These are phyloP conservation scores for Calonectria fujianensis DNA, from an alignment of 2,329 filamentous ascomycete species.

Conservation along the genomic window DNA sequence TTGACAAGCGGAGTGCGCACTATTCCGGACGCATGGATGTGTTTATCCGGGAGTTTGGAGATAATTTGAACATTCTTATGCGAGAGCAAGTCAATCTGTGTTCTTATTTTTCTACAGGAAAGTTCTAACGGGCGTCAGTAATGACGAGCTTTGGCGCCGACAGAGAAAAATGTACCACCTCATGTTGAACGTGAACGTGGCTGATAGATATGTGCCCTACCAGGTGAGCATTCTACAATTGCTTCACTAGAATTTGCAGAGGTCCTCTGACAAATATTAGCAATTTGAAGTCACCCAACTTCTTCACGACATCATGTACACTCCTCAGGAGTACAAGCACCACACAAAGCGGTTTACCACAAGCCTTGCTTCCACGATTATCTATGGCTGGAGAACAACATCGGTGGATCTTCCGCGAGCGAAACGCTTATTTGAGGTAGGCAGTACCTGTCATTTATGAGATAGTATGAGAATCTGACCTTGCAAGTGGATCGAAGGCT, in stretches of 20 bases:
- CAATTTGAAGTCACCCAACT: slow-evolving; percentile 32
- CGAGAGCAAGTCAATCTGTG: neutral
- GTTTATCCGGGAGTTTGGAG: slow-evolving; percentile 31
- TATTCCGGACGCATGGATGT: slow-evolving; percentile 35
- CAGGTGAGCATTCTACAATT: neutral
- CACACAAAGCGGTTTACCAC: slow-evolving; percentile 27
- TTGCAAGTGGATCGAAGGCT: slow-evolving; percentile 29
- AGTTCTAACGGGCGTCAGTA: neutral
- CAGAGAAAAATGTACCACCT: slow-evolving; percentile 37
- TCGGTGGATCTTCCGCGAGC: slow-evolving; percentile 14
- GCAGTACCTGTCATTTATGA: neutral
- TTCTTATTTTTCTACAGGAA: neutral
- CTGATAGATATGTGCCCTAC: slow-evolving; percentile 30
- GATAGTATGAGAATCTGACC: neutral
- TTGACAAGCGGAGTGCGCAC: slow-evolving; percentile 25
- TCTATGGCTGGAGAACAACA: slow-evolving; percentile 34
- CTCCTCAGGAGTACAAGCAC: slow-evolving; percentile 12
- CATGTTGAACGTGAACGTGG: slow-evolving; percentile 27
- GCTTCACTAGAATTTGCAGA: neutral
- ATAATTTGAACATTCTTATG: slow-evolving; percentile 32
- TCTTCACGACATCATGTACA: slow-evolving; percentile 17
- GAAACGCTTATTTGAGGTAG: slow-evolving; percentile 27
- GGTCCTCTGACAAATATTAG: neutral
- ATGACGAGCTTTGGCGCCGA: slow-evolving; percentile 34
- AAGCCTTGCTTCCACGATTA: slow-evolving; percentile 33